Conservation (phyloP, 176 grass and related monocot species). For the Bromus sterilis region DNA sequence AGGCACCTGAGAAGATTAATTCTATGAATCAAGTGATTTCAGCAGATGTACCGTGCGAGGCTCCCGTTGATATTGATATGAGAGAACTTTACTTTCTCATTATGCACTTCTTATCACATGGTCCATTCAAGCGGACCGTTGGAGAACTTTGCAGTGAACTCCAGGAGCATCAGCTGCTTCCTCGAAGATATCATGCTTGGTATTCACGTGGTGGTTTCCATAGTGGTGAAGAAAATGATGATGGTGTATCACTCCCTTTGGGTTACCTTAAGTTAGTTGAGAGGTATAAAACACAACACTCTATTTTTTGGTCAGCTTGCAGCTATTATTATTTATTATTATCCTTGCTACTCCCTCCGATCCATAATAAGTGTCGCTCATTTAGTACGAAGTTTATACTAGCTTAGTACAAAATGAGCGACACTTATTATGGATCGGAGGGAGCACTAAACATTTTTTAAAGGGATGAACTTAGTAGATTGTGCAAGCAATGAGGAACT, state of each 20-base stretch:
- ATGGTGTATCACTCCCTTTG: constrained; percentile 89
- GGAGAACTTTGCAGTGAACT: constrained; percentile 80
- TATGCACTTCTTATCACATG: constrained; percentile 89
- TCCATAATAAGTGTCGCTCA: too few relatives aligned
- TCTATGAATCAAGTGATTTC: constrained; percentile 32
- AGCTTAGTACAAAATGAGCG: too few relatives aligned
- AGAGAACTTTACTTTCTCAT: constrained; percentile 95
- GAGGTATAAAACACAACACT: constrained; percentile 47
- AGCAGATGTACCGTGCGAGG: constrained; percentile 29
- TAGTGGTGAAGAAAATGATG: constrained; percentile 84
- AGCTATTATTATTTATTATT: neutral
- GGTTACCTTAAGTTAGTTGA: constrained; percentile 75
- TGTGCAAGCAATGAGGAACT: neutral
- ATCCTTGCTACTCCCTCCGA: neutral
- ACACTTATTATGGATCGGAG: too few relatives aligned
- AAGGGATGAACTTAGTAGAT: neutral
- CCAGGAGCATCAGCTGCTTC: constrained; percentile 72
- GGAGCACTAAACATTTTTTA: constrained; percentile 8
- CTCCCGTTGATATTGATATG: constrained; percentile 73
- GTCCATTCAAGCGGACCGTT: constrained; percentile 77
- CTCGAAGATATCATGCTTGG: constrained; percentile 99
- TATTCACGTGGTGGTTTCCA: constrained; percentile 61
- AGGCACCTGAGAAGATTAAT: constrained; percentile 50
- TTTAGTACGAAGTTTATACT: too few relatives aligned
- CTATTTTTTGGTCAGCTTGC: constrained; percentile 13